Conservation (phyloP, 2,329 filamentous ascomycete genomes). For the Pyrenochaeta sp. region DNA sequence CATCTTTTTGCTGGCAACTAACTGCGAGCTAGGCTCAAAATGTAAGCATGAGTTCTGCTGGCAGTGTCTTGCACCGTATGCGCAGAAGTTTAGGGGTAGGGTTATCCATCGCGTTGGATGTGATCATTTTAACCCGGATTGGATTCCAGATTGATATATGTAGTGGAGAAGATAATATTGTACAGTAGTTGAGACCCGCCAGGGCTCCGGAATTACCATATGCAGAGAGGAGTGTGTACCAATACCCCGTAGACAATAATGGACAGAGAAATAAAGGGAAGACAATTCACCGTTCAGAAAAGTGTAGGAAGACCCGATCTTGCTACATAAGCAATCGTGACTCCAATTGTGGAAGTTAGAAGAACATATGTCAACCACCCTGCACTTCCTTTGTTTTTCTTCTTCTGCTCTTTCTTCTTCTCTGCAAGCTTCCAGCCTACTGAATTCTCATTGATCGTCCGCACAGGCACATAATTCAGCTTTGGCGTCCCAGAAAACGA, state of each 20-base stretch:
- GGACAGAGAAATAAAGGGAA: background rate
- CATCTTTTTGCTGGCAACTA: background rate
- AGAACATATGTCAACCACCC: constrained; percentile 12
- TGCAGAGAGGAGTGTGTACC: background rate
- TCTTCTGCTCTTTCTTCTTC: background rate
- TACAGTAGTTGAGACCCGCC: background rate
- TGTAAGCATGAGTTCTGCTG: constrained; percentile 54
- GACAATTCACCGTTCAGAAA: background rate
- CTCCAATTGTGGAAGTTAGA: constrained; percentile 3
- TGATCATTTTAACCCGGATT: constrained; percentile 3
- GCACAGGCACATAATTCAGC: constrained; percentile 18
- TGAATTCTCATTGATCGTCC: constrained; percentile 20
- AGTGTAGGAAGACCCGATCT: background rate
- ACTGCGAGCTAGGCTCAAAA: constrained; percentile 32
- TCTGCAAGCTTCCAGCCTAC: constrained; percentile 14
- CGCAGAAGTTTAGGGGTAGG: background rate
- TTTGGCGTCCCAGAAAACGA: constrained; percentile 15
- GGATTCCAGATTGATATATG: background rate
- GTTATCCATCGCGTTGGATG: constrained; percentile 9
- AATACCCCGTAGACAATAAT: background rate
- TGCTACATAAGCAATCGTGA: constrained; percentile 7
- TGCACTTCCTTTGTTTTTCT: background rate
- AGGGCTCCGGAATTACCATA: background rate
- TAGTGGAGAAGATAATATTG: too few species aligned
- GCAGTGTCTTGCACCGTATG: constrained; percentile 44